Evolutionary conservation across 2,329 filamentous ascomycete genomes (phyloP).

Genomic region (Emmonsiellopsis sp.): DNA sequence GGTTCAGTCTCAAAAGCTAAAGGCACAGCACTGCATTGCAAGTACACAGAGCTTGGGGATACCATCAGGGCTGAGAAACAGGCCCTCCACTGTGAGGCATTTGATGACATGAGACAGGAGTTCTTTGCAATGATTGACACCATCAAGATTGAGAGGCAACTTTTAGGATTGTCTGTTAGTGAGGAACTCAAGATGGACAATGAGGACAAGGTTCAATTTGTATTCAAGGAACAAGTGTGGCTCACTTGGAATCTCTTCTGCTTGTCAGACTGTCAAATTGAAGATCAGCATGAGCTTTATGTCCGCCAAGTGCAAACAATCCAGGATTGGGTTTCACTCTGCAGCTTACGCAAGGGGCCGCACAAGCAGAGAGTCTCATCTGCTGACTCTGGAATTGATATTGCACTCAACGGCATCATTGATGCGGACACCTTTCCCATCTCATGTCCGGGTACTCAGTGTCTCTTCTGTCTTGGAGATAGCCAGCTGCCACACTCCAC

Average conservation of each 20-base stretch:
- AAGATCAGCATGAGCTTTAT: background rate
- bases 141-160: background rate
- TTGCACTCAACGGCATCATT: background rate
- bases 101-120: background rate
- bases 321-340: constrained; percentile 1
- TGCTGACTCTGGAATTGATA: background rate
- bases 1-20: background rate
- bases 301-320: constrained; percentile 1
- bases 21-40: background rate
- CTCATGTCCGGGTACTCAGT: background rate
- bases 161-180: background rate
- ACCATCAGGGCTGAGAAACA: background rate
- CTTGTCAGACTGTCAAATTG: background rate
- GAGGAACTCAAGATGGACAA: background rate
- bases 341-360: background rate
- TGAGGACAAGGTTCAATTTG: background rate
- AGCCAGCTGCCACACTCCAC: background rate
- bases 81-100: background rate
- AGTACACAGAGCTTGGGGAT: constrained; percentile 3
- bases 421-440: background rate
- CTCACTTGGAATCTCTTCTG: constrained; percentile 4
- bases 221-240: background rate
- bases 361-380: background rate
- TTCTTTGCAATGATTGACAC: constrained; percentile 1
- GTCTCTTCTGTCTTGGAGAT: background rate